phyloP scores from a whole-genome alignment of 2,329 filamentous ascomycete genomes.

The Botrytis fabae region DNA sequence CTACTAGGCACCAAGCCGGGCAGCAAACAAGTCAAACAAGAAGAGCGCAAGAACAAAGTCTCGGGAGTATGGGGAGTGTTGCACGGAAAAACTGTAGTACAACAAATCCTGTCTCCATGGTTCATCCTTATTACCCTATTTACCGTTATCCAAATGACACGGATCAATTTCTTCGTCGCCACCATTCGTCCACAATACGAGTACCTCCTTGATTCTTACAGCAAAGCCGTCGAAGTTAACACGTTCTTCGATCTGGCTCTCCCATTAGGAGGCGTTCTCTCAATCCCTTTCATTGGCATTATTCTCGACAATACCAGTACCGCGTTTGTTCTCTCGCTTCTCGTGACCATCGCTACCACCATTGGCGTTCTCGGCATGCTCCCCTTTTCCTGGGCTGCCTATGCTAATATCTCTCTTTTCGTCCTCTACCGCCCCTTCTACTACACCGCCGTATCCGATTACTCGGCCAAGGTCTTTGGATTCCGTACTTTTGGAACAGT shows the following conservation, averaged over 20 bases:
- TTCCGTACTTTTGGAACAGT: slow-evolving; percentile 91
- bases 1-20: slow-evolving; percentile 68
- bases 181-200: slow-evolving; percentile 82
- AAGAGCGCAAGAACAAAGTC: slow-evolving; percentile 67
- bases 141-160: slow-evolving; percentile 70
- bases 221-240: slow-evolving; percentile 69
- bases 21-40: slow-evolving; percentile 62
- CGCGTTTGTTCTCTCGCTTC: slow-evolving; percentile 64
- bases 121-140: slow-evolving; percentile 82
- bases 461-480: slow-evolving; percentile 87
- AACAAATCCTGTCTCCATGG: slow-evolving; percentile 80
- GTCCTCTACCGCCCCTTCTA: slow-evolving; percentile 86
- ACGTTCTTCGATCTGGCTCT: slow-evolving; percentile 84
- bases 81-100: slow-evolving; percentile 66
- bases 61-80: slow-evolving; percentile 82
- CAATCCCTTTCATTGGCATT: slow-evolving; percentile 81
- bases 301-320: slow-evolving; percentile 78
- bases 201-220: slow-evolving; percentile 64
- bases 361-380: slow-evolving; percentile 79
- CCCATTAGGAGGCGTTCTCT: slow-evolving; percentile 78
- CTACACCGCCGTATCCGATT: slow-evolving; percentile 88
- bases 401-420: slow-evolving; percentile 75
- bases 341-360: slow-evolving; percentile 69
- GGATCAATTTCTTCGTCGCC: slow-evolving; percentile 92
- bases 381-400: slow-evolving; percentile 69